phyloP scores from a whole-genome alignment of 2,329 filamentous ascomycete species.

The Penicillium sp. region DNA sequence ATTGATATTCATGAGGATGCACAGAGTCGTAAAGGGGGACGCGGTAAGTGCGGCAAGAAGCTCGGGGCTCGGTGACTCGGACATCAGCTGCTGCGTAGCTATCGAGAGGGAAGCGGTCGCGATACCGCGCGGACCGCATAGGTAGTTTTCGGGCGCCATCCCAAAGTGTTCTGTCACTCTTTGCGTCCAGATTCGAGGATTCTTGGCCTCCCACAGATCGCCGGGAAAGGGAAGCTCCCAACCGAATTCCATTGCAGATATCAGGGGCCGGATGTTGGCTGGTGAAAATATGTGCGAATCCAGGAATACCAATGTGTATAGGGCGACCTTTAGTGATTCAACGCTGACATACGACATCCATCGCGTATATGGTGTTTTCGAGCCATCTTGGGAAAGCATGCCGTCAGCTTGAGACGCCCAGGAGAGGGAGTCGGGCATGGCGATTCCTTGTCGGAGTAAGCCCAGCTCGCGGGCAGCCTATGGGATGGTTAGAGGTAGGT shows the following conservation, averaged over 20 bases:
- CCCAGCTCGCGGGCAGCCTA: constrained; percentile 5
- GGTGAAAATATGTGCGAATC: constrained; percentile 26
- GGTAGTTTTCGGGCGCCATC: neutral
- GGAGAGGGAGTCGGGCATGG: neutral
- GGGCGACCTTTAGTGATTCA: neutral
- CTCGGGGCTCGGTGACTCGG: constrained; percentile 30
- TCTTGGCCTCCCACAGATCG: constrained; percentile 37
- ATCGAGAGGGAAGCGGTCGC: constrained; percentile 33
- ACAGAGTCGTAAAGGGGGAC: neutral
- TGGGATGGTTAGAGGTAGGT: neutral
- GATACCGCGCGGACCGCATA: constrained; percentile 20
- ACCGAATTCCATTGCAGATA: constrained; percentile 39
- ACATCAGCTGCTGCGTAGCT: constrained; percentile 40
- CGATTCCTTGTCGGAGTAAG: constrained; percentile 5
- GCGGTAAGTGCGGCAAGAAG: constrained; percentile 23
- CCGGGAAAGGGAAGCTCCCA: constrained; percentile 40
- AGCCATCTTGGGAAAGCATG: constrained; percentile 29
- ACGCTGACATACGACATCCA: neutral
- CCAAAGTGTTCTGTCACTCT: constrained; percentile 8
- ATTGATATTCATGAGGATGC: constrained; percentile 10
- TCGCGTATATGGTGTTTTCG: neutral
- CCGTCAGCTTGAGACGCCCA: neutral
- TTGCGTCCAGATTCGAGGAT: constrained; percentile 32
- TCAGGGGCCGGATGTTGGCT: constrained; percentile 35
- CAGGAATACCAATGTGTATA: neutral